phyloP scores from a whole-genome alignment of 352 stramenopile species.

The Pythium aristosporum region DNA sequence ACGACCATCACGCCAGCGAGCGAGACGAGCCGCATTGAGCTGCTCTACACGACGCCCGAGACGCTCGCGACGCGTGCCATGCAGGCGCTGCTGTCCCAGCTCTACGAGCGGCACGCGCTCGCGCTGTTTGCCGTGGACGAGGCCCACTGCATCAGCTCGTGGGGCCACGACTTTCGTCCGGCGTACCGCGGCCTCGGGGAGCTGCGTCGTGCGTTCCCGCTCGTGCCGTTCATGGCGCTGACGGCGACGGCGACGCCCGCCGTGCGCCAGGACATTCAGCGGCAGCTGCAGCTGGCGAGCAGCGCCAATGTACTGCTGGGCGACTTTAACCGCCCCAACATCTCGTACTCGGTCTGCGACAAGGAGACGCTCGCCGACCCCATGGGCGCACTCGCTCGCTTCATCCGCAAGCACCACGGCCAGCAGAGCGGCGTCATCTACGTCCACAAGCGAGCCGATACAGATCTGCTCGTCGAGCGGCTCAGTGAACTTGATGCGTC shows the following conservation, averaged over 20 bases:
- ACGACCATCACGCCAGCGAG: not conserved
- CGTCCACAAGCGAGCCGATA: constrained; percentile 56
- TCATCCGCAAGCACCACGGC: constrained; percentile 40
- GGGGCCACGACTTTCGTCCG: constrained; percentile 87
- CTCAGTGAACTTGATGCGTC: constrained; percentile 30
- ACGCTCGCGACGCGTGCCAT: constrained; percentile 62
- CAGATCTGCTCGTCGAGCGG: constrained; percentile 39
- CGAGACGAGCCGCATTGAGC: constrained; percentile 31
- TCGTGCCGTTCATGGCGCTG: constrained; percentile 76
- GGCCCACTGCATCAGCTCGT: constrained; percentile 92
- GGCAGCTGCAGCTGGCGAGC: constrained; percentile 37
- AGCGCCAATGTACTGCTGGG: constrained; percentile 41
- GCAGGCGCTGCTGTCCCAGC: constrained; percentile 34
- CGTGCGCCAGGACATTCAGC: constrained; percentile 63
- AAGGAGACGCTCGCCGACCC: constrained; percentile 52
- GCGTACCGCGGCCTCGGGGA: constrained; percentile 50
- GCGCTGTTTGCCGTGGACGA: constrained; percentile 86
- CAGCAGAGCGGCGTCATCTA: constrained; percentile 45
- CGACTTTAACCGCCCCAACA: constrained; percentile 64
- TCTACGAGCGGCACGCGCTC: constrained; percentile 30
- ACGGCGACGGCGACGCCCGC: constrained; percentile 85
- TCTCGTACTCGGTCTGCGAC: constrained; percentile 52
- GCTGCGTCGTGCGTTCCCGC: constrained; percentile 35
- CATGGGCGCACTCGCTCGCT: constrained; percentile 35
- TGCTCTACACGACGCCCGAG: constrained; percentile 91